phyloP scores from a whole-genome alignment of 2,329 filamentous ascomycete genomes.

The Colletotrichum coccodes region DNA sequence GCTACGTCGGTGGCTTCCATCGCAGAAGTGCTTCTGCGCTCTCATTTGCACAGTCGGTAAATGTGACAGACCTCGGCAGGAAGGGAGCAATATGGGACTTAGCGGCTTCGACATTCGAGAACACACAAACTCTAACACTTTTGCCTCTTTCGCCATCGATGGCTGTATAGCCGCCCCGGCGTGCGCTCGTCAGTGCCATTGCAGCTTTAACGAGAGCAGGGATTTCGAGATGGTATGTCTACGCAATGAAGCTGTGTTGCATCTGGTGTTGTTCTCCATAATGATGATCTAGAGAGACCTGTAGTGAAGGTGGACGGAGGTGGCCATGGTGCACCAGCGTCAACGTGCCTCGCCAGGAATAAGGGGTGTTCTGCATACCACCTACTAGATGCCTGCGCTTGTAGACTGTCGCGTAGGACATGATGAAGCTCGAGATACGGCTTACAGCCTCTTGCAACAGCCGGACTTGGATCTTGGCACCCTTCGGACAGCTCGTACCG shows the following conservation, averaged over 20 bases:
- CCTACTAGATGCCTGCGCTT: not conserved
- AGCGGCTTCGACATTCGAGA: not conserved
- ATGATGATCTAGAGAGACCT: not conserved
- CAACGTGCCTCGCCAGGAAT: not conserved
- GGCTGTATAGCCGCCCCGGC: not conserved
- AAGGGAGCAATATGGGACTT: not conserved
- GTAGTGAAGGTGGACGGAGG: not conserved
- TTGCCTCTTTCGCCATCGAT: too few species aligned
- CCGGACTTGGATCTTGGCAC: not conserved
- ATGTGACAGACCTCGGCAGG: not conserved
- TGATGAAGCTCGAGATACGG: not conserved
- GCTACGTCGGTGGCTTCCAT: not conserved
- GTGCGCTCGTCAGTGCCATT: not conserved
- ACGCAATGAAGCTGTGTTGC: not conserved
- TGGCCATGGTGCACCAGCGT: not conserved
- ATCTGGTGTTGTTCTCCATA: not conserved
- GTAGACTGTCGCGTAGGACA: not conserved
- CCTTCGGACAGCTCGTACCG: not conserved
- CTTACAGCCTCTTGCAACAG: not conserved
- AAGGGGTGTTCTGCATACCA: not conserved
- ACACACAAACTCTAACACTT: too few species aligned
- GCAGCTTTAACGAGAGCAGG: not conserved
- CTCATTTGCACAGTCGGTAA: too few species aligned
- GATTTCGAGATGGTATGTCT: not conserved
- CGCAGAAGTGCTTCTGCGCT: too few species aligned